Base-by-base conservation (phyloP, 768 basidiomycete genomes). In the Candolleomyces aberdarensis region DNA sequence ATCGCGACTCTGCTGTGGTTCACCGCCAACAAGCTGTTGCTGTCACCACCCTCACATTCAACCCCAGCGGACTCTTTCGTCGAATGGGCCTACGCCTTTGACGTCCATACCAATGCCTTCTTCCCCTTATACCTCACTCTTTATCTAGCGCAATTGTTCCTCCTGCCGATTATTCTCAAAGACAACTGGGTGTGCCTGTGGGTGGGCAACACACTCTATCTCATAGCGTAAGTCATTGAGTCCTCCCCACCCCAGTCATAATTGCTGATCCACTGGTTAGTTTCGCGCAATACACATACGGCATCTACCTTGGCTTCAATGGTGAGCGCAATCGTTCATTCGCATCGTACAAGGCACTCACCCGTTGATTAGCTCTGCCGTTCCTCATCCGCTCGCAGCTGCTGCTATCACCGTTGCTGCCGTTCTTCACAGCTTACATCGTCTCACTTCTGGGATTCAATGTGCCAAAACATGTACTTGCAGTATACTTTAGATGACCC, bases 71-170 rank as follows among this genome's bases (percentile, higher is more conserved):
- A 90, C 65, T 85, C 89, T 48, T 75, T 75, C 19, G 89, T 94
- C 32, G 92, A 94, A 79, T 95, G 89, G 92, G 91, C 89, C 4
- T 98, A 97, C 73, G 94, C 92, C 13, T 96, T 98, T 68, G 96
- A 98, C 72, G 91, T 98, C 15, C 95, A 97, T 74, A 96, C 91
- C 61, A 98, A 98, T 68, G 89, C 94, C 3, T 98, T 98, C 80
- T 96, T 98, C 75, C 95, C 95, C 19, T 78, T 95, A 61, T 96
- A 92, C 75, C 83, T 97, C 61, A 89, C 91, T 10, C 83, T 97
- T 57, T 97, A 97, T 71, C 78, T 94, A 61, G 91, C 90, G 0
- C 93, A 98, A 70, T 81, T 97, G 11, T 86, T 96, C 63, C 81
- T 98, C 11, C 83, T 92, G 1, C 90, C 93, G 2, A 81, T 98